Evolutionary conservation across 2,329 filamentous ascomycete genomes (phyloP).

Genomic region (Penicillium frequentans): DNA sequence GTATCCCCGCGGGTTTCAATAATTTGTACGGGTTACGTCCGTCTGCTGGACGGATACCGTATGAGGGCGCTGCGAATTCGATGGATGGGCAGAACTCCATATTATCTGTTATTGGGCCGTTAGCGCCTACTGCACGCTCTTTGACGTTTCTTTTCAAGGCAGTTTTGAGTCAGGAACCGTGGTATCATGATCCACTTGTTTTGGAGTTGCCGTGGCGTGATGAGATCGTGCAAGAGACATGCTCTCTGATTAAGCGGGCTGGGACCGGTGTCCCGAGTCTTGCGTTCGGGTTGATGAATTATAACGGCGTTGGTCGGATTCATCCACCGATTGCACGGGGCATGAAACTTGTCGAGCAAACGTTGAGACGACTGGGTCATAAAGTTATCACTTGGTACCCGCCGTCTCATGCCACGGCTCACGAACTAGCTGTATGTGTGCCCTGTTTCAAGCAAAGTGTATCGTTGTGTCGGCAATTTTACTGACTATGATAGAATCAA

Average conservation of each 20-base stretch:
- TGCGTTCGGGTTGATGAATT: slow-evolving; percentile 55
- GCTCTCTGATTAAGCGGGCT: slow-evolving; percentile 41
- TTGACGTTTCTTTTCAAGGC: slow-evolving; percentile 58
- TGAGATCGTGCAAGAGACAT: slow-evolving; percentile 38
- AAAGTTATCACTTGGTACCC: slow-evolving; percentile 61
- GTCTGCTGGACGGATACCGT: slow-evolving; percentile 54
- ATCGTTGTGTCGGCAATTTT: slow-evolving; percentile 1
- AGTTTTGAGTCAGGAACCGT: slow-evolving; percentile 60
- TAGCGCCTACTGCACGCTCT: slow-evolving; percentile 57
- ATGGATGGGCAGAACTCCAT: slow-evolving; percentile 66
- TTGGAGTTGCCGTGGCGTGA: slow-evolving; percentile 66
- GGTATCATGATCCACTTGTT: slow-evolving; percentile 66
- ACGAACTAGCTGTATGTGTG: slow-evolving; percentile 36
- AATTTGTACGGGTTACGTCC: slow-evolving; percentile 59
- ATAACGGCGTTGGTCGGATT: slow-evolving; percentile 52
- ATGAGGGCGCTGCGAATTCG: slow-evolving; percentile 61
- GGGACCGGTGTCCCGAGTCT: slow-evolving; percentile 39
- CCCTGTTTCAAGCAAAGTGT: not conserved
- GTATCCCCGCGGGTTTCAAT: slow-evolving; percentile 62
- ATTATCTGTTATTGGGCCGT: slow-evolving; percentile 62
- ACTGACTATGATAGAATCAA: slow-evolving; percentile 17
- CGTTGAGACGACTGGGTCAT: slow-evolving; percentile 55
- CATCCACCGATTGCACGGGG: slow-evolving; percentile 61
- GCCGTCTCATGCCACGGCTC: slow-evolving; percentile 47
- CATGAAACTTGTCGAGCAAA: slow-evolving; percentile 51